Conservation (phyloP, 2,329 filamentous ascomycete genomes). For the Septoria petroselini region DNA sequence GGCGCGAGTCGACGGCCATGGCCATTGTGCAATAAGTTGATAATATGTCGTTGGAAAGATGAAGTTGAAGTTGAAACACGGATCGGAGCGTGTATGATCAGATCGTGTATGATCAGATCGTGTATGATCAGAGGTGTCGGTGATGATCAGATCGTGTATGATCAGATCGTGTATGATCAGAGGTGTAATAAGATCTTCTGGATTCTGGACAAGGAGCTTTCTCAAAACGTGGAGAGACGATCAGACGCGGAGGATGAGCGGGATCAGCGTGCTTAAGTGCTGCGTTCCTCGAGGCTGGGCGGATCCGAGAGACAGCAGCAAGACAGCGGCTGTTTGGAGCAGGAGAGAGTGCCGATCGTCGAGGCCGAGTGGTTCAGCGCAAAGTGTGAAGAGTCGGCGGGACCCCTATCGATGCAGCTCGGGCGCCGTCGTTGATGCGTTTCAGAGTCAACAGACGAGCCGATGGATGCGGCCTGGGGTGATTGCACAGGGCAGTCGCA, state of each 20-base stretch:
- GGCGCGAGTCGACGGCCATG: slow-evolving; percentile 89
- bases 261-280: slow-evolving; percentile 50
- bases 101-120: slow-evolving; percentile 21
- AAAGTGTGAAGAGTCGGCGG: slow-evolving; percentile 23
- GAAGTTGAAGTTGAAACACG: slow-evolving; percentile 27
- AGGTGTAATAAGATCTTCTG: too few species aligned
- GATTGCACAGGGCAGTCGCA: slow-evolving; percentile 6
- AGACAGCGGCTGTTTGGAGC: slow-evolving; percentile 13
- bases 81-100: slow-evolving; percentile 28
- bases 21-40: slow-evolving; percentile 69
- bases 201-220: slow-evolving; percentile 30
- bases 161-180: slow-evolving; percentile 28
- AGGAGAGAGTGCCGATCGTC: slow-evolving; percentile 26
- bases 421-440: slow-evolving; percentile 24
- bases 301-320: slow-evolving; percentile 22
- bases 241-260: slow-evolving; percentile 45
- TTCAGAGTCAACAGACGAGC: slow-evolving; percentile 19
- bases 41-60: slow-evolving; percentile 22
- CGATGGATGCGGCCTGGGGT: slow-evolving; percentile 1
- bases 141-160: too few species aligned
- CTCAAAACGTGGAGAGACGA: slow-evolving; percentile 49
- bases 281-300: slow-evolving; percentile 32
- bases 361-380: slow-evolving; percentile 15
- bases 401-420: slow-evolving; percentile 33
- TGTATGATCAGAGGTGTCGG: slow-evolving; percentile 32